A percentile compares a stretch with the other conserved stretches of the same genome.
Conservation (phyloP, 345 rosid species). For the Brassica juncea region DNA sequence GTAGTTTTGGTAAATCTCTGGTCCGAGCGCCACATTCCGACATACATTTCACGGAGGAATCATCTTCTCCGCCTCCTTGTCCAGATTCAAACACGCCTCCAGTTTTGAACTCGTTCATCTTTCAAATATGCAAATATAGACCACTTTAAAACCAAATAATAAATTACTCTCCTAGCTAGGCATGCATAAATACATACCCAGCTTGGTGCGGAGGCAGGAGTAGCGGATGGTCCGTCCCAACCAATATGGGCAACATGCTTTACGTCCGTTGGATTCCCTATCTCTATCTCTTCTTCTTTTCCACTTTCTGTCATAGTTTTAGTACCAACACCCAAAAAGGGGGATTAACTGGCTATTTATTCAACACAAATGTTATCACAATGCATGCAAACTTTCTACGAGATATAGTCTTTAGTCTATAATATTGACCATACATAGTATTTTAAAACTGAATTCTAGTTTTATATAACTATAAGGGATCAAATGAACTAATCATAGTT, state of each 20-base stretch:
- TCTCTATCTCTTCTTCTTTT: conserved; percentile 76
- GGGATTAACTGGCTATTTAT: background rate
- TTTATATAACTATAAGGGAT: background rate
- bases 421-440: background rate
- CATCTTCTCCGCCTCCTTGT: conserved; percentile 44
- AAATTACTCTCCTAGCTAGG: background rate
- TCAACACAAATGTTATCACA: background rate
- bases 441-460: background rate
- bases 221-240: conserved; percentile 66
- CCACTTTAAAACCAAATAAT: background rate
- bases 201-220: conserved; percentile 47
- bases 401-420: background rate
- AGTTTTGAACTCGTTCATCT: conserved; percentile 70
- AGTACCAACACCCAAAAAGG: conserved; percentile 3
- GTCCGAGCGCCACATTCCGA: conserved; percentile 59
- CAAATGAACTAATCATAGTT: background rate
- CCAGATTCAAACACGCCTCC: conserved; percentile 38
- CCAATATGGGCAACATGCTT: conserved; percentile 96
- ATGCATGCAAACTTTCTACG: background rate
- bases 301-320: conserved; percentile 51
- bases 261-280: conserved; percentile 88
- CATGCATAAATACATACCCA: conserved; percentile 44
- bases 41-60: conserved; percentile 41
- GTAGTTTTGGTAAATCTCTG: conserved; percentile 34
- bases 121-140: conserved; percentile 9